These are phyloP conservation scores for Capsicum baccatum DNA, from an alignment of 257 asterid species.

Conservation along the genomic window DNA sequence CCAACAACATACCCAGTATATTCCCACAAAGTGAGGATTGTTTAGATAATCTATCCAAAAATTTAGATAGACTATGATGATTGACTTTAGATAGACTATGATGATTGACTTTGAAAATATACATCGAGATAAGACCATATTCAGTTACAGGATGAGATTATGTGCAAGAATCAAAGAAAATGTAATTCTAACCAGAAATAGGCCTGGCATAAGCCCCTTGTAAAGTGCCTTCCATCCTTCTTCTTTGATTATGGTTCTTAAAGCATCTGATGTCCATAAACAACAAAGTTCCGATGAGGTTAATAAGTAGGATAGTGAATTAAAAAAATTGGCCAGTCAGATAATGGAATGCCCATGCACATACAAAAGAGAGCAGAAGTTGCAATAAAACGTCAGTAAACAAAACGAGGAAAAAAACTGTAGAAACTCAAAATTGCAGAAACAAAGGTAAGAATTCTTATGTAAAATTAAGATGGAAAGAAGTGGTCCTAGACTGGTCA, in stretches of 20 bases:
- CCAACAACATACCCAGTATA: too few relatives aligned
- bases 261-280: conserved; percentile 68
- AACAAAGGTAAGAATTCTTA: not conserved
- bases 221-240: conserved; percentile 96
- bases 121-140: not conserved
- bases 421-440: conserved; percentile 3
- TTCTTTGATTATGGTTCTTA: conserved; percentile 84
- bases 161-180: conserved; percentile 29
- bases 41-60: conserved; percentile 7
- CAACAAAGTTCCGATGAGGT: conserved; percentile 5
- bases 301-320: conserved; percentile 1
- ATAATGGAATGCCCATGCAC: conserved; percentile 2
- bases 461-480: conserved; percentile 6
- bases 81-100: not conserved
- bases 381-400: not conserved
- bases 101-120: not conserved
- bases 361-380: not conserved
- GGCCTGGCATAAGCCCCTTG: conserved; percentile 91
- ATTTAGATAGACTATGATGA: not conserved
- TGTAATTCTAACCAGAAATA: conserved; percentile 64
- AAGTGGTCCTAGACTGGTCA: not conserved
- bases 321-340: not conserved
- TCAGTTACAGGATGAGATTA: not conserved
- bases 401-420: not conserved
- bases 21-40: not conserved